Conservation (phyloP, 306 rosid species). For the Quercus ilex region DNA sequence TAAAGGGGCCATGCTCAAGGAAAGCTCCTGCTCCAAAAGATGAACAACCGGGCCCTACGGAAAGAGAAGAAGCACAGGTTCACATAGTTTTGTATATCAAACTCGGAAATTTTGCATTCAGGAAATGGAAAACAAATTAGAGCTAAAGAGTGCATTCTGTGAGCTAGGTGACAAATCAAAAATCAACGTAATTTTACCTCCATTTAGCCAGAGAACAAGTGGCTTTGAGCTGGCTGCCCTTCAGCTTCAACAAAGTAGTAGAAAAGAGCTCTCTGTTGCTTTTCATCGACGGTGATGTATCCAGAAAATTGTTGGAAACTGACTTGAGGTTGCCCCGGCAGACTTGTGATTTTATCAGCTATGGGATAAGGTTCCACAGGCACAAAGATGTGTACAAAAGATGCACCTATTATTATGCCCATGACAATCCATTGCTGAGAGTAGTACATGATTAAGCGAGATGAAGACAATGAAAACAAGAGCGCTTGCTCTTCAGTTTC, state of each 20-base stretch:
- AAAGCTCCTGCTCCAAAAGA: constrained; percentile 36
- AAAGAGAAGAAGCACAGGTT: not conserved
- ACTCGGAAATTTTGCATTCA: not conserved
- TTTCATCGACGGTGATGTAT: constrained; percentile 28
- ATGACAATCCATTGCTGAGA: constrained; percentile 3
- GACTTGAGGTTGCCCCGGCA: constrained; percentile 34
- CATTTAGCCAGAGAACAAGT: constrained; percentile 40
- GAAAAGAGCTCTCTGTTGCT: constrained; percentile 31
- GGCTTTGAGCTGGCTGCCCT: constrained; percentile 34
- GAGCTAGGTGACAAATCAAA: not conserved
- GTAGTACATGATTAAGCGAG: too few relatives aligned
- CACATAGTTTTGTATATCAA: too few relatives aligned
- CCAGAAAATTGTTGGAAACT: constrained; percentile 36
- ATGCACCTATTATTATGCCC: not conserved
- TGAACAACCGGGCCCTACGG: constrained; percentile 32
- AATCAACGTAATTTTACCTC: constrained; percentile 4
- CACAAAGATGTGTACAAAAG: not conserved
- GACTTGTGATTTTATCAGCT: constrained; percentile 21
- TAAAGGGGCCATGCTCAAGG: constrained; percentile 35
- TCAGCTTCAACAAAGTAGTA: constrained; percentile 41
- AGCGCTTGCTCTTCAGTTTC: too few relatives aligned
- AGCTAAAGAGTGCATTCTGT: too few relatives aligned
- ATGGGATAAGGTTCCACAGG: not conserved
- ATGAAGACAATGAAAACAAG: too few relatives aligned
- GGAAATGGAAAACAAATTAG: not conserved